Evolutionary conservation across 2,329 filamentous ascomycete species (phyloP).

Genomic region (Tolypocladium tropicale): DNA sequence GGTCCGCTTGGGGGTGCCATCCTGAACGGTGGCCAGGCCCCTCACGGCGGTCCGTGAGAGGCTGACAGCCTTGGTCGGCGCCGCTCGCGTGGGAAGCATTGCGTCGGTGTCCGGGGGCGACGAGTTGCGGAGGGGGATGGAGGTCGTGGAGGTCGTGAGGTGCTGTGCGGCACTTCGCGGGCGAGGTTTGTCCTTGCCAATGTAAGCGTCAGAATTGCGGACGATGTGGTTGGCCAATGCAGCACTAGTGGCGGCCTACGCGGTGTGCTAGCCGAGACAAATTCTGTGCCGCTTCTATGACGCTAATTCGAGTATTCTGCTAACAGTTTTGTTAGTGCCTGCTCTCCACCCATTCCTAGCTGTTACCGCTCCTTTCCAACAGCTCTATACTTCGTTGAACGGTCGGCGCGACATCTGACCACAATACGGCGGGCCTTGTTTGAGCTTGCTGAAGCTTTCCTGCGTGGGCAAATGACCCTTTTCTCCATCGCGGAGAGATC

Average conservation of each 20-base stretch:
- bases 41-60: constrained; percentile 42
- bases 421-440: background rate
- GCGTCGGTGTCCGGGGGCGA: constrained; percentile 20
- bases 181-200: constrained; percentile 15
- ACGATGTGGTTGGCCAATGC: constrained; percentile 32
- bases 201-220: constrained; percentile 27
- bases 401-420: background rate
- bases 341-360: background rate
- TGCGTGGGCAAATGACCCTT: background rate
- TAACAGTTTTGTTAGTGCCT: background rate
- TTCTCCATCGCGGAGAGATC: background rate
- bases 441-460: background rate
- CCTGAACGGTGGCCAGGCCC: constrained; percentile 72
- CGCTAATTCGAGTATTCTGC: background rate
- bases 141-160: constrained; percentile 15
- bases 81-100: constrained; percentile 36
- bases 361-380: background rate
- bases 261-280: constrained; percentile 18
- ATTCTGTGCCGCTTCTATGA: rapidly evolving
- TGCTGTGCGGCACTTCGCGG: constrained; percentile 24
- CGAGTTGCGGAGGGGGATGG: constrained; percentile 9
- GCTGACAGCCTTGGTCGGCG: constrained; percentile 25
- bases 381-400: too few relatives aligned
- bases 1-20: constrained; percentile 57
- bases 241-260: constrained; percentile 15